Base-by-base conservation (phyloP, 352 stramenopile species). In the Pythium dissotocum region DNA sequence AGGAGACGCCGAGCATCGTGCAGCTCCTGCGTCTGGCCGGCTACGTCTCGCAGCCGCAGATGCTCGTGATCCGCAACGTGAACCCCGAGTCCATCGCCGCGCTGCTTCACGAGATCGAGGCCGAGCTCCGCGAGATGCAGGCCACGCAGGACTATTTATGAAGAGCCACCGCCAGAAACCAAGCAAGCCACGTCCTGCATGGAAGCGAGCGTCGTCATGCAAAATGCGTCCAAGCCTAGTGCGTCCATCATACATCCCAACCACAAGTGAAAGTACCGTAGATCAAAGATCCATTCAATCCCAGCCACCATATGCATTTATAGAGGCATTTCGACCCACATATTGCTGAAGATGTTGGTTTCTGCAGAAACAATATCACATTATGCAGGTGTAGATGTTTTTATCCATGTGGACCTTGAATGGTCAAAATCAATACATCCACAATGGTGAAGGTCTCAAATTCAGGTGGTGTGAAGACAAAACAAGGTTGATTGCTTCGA, bases 1-100 rank as follows among this genome's bases (percentile, higher is more conserved):
- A 85, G 52, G 79, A 86, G 38, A 89, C 83, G 10, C 85, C 85
- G 32, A 93, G 85, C 63, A 81, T 93, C 67, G 84, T 93, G 38
- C 80, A 85, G 71, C 66, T 93, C 54, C 75, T 93, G n/a, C 86
- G 87, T 56, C 75, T 93, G 38, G 82, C 85, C 52, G 85, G 85
- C 10, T 93, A 91, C 60, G 79, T 91, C 6, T 90, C 83, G 32
- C 69, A 90, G 53, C 80, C 87, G 54, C 74, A 89, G 44, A 87
- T 89, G 59, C 79, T 93, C 55, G 85, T 80, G 32, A 93, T 93
- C 82, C 76, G 80, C 28, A 79, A 77, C 56, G 83, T 93, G 55
- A 81, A 93, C 71, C 73, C 74, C 35, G 75, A 87, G 68, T 90
- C 87, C 66, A 77, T 93, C 28, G 72, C 70, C 35, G 54, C 91